Evolutionary conservation across 768 basidiomycete genomes (phyloP), one percentile per base, ranked within the genome.

Genomic region (Tremella mesenterica): DNA sequence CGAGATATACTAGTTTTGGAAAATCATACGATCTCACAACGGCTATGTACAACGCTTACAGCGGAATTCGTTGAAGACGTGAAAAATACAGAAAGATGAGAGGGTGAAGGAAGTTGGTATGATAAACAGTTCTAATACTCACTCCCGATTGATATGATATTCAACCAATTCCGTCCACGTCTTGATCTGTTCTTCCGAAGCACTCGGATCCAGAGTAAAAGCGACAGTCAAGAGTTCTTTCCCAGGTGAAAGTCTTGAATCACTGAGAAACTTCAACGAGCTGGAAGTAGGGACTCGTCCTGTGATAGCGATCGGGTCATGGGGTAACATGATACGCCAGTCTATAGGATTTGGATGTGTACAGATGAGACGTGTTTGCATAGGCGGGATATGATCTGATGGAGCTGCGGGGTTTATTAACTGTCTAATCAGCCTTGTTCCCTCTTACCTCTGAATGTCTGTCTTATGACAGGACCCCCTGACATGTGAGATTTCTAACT

Each of bases 181-280:
- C 20, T 31, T 33, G 20, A 48, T 55, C 39, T 64, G 58, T 21
- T 57, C 60, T 16, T 54, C 54, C 6, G 34, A 39, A 6, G 63
- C 60, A 3, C 56, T 50, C 10, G 44, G 44, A 18, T 51, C 58
- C 13, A 67, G 54, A 3, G 54, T 63, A 26, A 69, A 58, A n/a
- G 64, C 64, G 13, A 70, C 59, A 0, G 59, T 54, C n/a, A 71
- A 56, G 10, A 71, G 51, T 18, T 70, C 64, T 46, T 63, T 66
- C 16, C 50, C 41, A 0, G 64, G 57, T 26, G 46, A 62, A 4
- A 73, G 33, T 27, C 65, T 47, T 29, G 23, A 56, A 13, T 65
- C 58, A 28, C 48, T 49, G 10, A 73, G 44, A 53, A 60, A 73
- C 26, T 61, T 54, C 6, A 58, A 39, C 1, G 67, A 58, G 5